These are phyloP conservation scores for Kwoniella botswanensis DNA, from an alignment of 768 basidiomycete species.

Conservation along the genomic window DNA sequence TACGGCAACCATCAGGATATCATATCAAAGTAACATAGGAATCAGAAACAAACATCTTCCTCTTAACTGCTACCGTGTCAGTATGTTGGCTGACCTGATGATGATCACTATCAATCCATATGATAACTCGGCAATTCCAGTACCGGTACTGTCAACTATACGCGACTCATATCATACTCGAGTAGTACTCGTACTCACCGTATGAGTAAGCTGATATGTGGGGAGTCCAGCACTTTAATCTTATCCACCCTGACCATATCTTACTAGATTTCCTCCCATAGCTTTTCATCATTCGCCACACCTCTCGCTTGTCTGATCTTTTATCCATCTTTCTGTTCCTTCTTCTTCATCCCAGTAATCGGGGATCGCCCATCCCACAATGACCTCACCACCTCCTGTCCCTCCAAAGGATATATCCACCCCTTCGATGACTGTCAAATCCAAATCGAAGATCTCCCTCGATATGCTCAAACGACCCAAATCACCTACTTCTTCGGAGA, in stretches of 20 bases:
- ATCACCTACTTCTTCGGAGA: neutral
- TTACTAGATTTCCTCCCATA: neutral
- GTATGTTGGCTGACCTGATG: no score
- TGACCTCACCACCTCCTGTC: slow-evolving; percentile 14
- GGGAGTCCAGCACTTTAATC: slow-evolving; percentile 5
- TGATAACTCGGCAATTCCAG: no score
- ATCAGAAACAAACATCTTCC: neutral
- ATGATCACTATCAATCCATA: no score
- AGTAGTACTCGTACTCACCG: neutral
- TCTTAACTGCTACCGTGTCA: no score
- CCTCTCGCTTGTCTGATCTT: neutral
- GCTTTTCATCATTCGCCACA: neutral
- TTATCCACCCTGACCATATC: neutral
- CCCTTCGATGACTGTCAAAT: neutral
- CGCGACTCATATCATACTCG: neutral
- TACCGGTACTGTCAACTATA: slow-evolving; percentile 1
- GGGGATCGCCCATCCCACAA: neutral
- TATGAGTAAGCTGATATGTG: no score
- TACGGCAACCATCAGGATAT: neutral
- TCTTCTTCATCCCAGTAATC: neutral
- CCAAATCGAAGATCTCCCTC: neutral
- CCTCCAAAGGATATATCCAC: slow-evolving; percentile 15
- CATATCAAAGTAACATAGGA: neutral
- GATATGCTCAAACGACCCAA: slow-evolving; percentile 1
- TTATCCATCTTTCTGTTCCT: neutral